phyloP scores from a whole-genome alignment of 208 protist species.

The Acanthamoeba lenticulata region DNA sequence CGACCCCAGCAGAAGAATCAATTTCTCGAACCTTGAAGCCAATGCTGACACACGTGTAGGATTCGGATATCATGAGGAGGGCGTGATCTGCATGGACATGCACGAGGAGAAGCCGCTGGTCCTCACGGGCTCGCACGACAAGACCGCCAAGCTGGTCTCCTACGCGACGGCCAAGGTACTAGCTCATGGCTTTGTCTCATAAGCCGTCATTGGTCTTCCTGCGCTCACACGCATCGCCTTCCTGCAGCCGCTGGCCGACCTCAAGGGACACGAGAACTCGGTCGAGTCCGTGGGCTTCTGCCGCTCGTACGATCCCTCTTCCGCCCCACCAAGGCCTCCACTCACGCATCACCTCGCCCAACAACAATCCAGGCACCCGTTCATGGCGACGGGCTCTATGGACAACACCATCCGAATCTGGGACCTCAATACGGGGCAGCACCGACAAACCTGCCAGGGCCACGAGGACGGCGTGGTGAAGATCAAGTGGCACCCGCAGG shows the following conservation, averaged over 20 bases:
- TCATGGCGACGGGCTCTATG: conserved; percentile 44
- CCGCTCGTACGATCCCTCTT: not conserved
- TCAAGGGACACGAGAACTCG: conserved; percentile 17
- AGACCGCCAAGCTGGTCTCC: conserved; percentile 47
- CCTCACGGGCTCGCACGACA: conserved; percentile 66
- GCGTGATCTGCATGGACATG: conserved; percentile 57
- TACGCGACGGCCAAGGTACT: not conserved
- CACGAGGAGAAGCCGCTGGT: conserved; percentile 61
- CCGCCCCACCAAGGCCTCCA: too few relatives aligned
- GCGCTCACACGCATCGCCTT: too few relatives aligned
- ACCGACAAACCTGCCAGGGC: conserved; percentile 18
- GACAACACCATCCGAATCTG: conserved; percentile 27
- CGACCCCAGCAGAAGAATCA: too few relatives aligned
- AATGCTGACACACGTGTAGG: not conserved
- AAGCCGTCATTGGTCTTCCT: too few relatives aligned
- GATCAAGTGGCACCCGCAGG: conserved; percentile 45
- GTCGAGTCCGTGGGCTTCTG: conserved; percentile 47
- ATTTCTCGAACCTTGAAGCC: not conserved
- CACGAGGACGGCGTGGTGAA: conserved; percentile 44
- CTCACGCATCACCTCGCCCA: not conserved
- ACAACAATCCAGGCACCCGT: not conserved
- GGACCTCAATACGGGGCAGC: conserved; percentile 23
- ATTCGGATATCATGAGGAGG: conserved; percentile 37
- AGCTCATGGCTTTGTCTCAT: too few relatives aligned
- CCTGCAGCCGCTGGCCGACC: not conserved